Percentiles rank a stretch among this genome's conserved stretches.
phyloP scores from a whole-genome alignment of 805 yeast genomes.

The Ogataea nakhonphanomensis region DNA sequence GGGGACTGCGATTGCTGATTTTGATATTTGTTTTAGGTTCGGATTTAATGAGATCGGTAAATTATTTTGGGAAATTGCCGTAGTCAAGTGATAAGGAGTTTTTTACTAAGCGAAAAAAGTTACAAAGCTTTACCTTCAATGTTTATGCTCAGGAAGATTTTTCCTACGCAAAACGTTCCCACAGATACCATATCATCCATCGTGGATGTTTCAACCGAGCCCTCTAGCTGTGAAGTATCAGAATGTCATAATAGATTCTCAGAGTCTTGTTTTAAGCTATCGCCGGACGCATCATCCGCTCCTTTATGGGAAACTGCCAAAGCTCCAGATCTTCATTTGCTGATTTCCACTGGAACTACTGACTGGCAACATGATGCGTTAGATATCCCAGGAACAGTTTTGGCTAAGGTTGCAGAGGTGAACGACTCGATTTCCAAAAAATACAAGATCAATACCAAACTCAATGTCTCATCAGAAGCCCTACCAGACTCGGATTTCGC shows the following conservation, averaged over 20 bases:
- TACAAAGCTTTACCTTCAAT: constrained; percentile 7
- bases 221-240: constrained; percentile 47
- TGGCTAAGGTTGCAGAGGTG: constrained; percentile 21
- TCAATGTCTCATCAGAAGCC: constrained; percentile 23
- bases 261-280: constrained; percentile 36
- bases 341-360: constrained; percentile 77
- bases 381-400: constrained; percentile 33
- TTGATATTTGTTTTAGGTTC: background rate
- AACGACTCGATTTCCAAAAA: constrained; percentile 25
- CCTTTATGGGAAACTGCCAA: constrained; percentile 70
- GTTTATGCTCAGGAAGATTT: constrained; percentile 21
- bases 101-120: background rate
- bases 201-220: constrained; percentile 46
- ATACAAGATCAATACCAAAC: constrained; percentile 14
- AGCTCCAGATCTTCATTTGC: constrained; percentile 65
- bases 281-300: constrained; percentile 22
- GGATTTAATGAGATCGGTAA: background rate
- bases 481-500: constrained; percentile 35
- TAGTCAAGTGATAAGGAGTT: background rate
- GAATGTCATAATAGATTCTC: constrained; percentile 39
- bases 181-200: constrained; percentile 33
- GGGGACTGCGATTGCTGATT: constrained; percentile 18
- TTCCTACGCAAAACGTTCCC: constrained; percentile 10
- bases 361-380: constrained; percentile 85
- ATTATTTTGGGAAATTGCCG: background rate